A percentile compares a stretch with the other conserved stretches of the same genome.
These are phyloP conservation scores for Abortiporus biennis DNA, from an alignment of 1,284 basidiomycete genomes.

Conservation along the genomic window DNA sequence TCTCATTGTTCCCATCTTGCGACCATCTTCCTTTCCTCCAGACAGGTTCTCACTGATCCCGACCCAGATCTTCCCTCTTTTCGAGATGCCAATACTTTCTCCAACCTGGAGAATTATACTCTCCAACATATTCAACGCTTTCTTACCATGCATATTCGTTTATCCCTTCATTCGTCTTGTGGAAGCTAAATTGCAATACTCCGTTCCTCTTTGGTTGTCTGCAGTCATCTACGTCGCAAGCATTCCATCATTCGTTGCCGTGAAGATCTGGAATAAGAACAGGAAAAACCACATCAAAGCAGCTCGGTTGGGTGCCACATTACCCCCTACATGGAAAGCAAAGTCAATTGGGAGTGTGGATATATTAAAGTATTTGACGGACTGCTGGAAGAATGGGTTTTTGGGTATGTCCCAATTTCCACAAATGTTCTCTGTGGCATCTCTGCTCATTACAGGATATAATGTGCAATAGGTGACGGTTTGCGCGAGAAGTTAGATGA, in stretches of 20 bases:
- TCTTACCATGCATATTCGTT: too few relatives aligned
- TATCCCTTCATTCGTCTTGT: too few relatives aligned
- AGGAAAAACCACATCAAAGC: background rate
- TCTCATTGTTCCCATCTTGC: too few relatives aligned
- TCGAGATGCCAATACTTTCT: too few relatives aligned
- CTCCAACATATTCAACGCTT: too few relatives aligned
- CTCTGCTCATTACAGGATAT: too few relatives aligned
- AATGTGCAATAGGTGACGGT: conserved; percentile 13
- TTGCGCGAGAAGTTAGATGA: conserved; percentile 12
- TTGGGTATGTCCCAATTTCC: background rate
- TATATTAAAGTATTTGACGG: conserved; percentile 7
- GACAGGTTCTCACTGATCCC: too few relatives aligned
- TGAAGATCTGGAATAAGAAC: background rate
- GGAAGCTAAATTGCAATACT: too few relatives aligned
- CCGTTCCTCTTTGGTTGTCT: background rate
- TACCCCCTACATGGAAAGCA: conserved; percentile 10
- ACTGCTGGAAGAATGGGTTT: background rate
- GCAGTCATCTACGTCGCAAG: background rate
- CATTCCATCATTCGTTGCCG: background rate
- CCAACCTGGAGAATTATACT: too few relatives aligned
- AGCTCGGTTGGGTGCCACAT: background rate
- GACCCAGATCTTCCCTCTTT: too few relatives aligned
- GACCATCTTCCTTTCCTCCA: too few relatives aligned
- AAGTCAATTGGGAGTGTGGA: conserved; percentile 11
- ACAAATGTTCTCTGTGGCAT: too few relatives aligned